Evolutionary conservation across 2,329 filamentous ascomycete species (phyloP), one percentile per base, ranked within the genome.

Genomic region (Erysiphe pulchra): DNA sequence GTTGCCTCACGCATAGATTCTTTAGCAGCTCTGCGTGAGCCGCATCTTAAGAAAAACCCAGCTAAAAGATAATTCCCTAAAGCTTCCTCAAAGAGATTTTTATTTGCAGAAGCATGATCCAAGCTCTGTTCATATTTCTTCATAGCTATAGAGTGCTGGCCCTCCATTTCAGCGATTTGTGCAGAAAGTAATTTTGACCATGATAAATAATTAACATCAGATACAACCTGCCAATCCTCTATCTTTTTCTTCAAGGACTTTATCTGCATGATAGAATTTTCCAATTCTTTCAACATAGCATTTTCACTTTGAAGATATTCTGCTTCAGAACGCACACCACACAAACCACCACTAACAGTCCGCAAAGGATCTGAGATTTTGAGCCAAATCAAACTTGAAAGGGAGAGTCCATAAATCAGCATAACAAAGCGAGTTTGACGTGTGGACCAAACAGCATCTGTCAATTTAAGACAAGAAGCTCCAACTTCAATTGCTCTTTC

Each of bases 11-110:
- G 68, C 14, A 86, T 62, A 0, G 77, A 70, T n/a, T 74, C 69
- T 45, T 76, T 70, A 24, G 80, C 81, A 33, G 78, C 77, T 49
- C 81, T 65, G 36, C 73, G 67, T 3, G 78, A 75, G 12, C 70
- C 69, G 49, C 70, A 67, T 13, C 80, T 67, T 45, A 81, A 65
- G 49, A 84, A 73, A 55, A 75, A 77, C 10, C 77, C 77, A 1
- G 75, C 79, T 63, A 85, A 78, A 30, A 85, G 64, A 55, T 82
- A 80, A 54, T 80, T 78, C 14, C 74, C 72, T 1, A 84, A 64
- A 0, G 77, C 80, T 57, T 85, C 78, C 49, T 86, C 80, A 44
- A 84, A 70, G 2, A 69, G 55, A 50, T 80, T 78, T 39, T 68
- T 67, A 52, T 82, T 68, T 46, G 79, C 67, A 17, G 79, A 67